These are phyloP conservation scores for Fragilaria radians DNA, from an alignment of 108 stramenopile genomes.

Conservation along the genomic window DNA sequence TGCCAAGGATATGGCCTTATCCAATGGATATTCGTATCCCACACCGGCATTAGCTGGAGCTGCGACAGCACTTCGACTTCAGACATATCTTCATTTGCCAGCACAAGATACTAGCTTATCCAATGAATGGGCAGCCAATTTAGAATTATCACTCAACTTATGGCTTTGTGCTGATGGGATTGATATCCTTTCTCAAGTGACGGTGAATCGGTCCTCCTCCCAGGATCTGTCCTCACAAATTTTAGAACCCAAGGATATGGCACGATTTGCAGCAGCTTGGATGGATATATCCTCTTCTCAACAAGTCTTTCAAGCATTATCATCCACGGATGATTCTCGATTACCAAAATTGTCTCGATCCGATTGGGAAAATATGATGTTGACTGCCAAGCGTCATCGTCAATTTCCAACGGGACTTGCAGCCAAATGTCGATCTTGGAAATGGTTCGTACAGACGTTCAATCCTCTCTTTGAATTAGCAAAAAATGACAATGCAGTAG, in stretches of 20 bases:
- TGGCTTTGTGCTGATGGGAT: constrained; percentile 89
- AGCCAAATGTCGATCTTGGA: constrained; percentile 64
- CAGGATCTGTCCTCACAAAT: constrained; percentile 1
- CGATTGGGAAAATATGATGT: constrained; percentile 53
- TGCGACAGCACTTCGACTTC: constrained; percentile 61
- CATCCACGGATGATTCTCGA: constrained; percentile 11
- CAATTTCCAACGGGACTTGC: constrained; percentile 38
- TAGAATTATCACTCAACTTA: constrained; percentile 68
- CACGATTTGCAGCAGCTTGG: constrained; percentile 68
- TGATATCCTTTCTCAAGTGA: constrained; percentile 47
- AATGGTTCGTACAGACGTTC: constrained; percentile 71
- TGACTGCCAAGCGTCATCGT: constrained; percentile 29
- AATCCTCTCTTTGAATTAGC: too few species aligned
- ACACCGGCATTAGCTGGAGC: constrained; percentile 52
- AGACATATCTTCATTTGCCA: constrained; percentile 59
- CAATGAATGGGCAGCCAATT: constrained; percentile 52
- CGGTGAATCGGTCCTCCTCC: constrained; percentile 17
- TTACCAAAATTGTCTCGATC: constrained; percentile 22
- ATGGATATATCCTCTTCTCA: constrained; percentile 42
- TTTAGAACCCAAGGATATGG: constrained; percentile 20
- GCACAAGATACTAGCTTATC: constrained; percentile 39
- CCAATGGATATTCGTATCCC: constrained; percentile 62
- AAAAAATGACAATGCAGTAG: too few species aligned
- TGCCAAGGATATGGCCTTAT: constrained; percentile 43
- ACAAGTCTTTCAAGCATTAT: constrained; percentile 36